phyloP scores from a whole-genome alignment of 495 filamentous ascomycete species.

The Massariosphaeria phaeospora region DNA sequence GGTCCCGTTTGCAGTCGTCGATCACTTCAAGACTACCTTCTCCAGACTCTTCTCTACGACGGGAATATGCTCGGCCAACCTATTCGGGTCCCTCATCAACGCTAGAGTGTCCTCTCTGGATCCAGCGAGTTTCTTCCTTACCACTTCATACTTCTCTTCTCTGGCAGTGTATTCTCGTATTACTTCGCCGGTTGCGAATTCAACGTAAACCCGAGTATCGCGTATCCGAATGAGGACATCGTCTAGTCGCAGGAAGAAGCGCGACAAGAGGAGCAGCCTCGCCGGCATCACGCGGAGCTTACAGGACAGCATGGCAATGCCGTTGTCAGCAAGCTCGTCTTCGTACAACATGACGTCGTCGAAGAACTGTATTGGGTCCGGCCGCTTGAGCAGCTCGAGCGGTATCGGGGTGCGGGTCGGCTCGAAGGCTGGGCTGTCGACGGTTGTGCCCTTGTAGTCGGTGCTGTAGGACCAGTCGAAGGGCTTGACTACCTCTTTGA shows the following conservation, averaged over 20 bases:
- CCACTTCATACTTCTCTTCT: constrained; percentile 72
- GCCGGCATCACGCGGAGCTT: constrained; percentile 90
- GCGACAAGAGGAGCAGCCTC: constrained; percentile 71
- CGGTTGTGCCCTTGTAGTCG: constrained; percentile 67
- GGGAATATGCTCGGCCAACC: constrained; percentile 66
- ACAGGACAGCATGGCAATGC: constrained; percentile 77
- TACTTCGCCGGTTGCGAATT: constrained; percentile 75
- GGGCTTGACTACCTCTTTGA: constrained; percentile 87
- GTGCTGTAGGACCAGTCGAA: constrained; percentile 98
- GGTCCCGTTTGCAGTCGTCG: background rate
- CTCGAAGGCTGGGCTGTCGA: constrained; percentile 43
- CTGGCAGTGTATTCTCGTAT: constrained; percentile 82
- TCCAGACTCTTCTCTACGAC: constrained; percentile 58
- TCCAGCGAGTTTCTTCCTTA: constrained; percentile 65
- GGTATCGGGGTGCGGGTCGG: constrained; percentile 63
- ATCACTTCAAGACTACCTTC: constrained; percentile 35
- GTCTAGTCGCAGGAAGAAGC: constrained; percentile 93
- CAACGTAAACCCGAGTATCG: constrained; percentile 88
- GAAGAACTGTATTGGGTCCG: constrained; percentile 90
- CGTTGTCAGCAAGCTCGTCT: constrained; percentile 96
- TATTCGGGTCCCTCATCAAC: constrained; percentile 77
- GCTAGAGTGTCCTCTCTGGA: constrained; percentile 71
- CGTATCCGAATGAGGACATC: constrained; percentile 78
- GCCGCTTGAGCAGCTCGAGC: constrained; percentile 72
- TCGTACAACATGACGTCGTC: constrained; percentile 95